Base-by-base conservation (phyloP, 176 grass and related monocot genomes). In the Cenchrus fungigraminus region DNA sequence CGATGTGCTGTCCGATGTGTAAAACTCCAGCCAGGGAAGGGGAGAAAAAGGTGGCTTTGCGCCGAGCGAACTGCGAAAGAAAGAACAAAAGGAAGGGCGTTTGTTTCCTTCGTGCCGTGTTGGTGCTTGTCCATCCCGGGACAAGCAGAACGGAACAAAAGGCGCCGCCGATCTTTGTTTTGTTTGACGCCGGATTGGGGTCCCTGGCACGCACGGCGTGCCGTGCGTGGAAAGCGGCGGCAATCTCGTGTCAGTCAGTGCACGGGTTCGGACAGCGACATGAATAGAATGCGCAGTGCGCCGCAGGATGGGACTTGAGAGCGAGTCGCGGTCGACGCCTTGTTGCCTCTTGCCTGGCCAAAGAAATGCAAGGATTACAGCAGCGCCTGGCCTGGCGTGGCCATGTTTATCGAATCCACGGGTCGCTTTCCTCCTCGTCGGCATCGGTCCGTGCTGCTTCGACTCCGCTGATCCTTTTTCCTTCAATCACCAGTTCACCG, bases 171-270 rank as follows among this genome's bases (percentile, higher is more conserved):
- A 25, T 47, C 19, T n/a, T 40, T 19, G 75, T 54, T 84, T 79
- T 45, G 69, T 73, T 58, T 11, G 44, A 10, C 8, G 22, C 32
- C 52, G 6, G 10, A 32, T 80, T 59, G 82, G 68, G 1, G 1
- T 12, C 62, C 17, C 44, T 79, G 67, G 42, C 57, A 55, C 57
- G 29, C 57, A 55, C 57, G 29, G 12, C 12, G 19, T 8, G 52
- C 79, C 20, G 29, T 25, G 49, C 77, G 47, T 82, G 88, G 78
- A 86, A 89, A 89, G 77, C 40, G 53, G 0, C 45, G n/a, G 2
- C 44, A 44, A 62, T 76, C 70, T 15, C 61, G 25, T 56, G 78
- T 13, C 65, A 11, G 71, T 32, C 14, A 34, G 65, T 34, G 55
- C 12, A 4, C 77, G n/a, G 42, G 9, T 3, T 28, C 59, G n/a